Evolutionary conservation across 106 monocot genomes (phyloP).

Genomic region (Phalaenopsis equestris): DNA sequence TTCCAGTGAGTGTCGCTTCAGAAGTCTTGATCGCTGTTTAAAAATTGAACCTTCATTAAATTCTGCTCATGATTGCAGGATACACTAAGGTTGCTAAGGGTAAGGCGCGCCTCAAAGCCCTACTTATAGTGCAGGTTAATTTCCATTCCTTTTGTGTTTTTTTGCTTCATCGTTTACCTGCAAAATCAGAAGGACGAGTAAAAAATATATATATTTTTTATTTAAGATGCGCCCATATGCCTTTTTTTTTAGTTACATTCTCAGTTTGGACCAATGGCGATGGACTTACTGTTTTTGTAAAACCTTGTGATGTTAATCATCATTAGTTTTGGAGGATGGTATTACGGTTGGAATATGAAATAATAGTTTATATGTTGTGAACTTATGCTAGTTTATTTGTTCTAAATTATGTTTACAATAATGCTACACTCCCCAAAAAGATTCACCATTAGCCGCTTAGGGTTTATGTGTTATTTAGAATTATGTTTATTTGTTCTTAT

Average conservation of each 20-base stretch:
- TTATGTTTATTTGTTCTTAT: no score
- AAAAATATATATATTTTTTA: not conserved
- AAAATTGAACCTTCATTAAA: not conserved
- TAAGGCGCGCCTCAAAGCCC: slow-evolving; percentile 39
- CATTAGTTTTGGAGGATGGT: not conserved
- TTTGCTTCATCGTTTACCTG: no score
- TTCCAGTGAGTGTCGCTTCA: slow-evolving; percentile 32
- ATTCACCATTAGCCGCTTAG: not conserved
- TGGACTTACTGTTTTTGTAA: not conserved
- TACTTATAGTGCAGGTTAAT: slow-evolving; percentile 43
- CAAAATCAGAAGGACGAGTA: not conserved
- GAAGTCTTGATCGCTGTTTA: not conserved
- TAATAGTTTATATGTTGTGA: not conserved
- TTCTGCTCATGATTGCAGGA: slow-evolving; percentile 30
- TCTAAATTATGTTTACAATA: not conserved
- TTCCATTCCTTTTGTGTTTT: not conserved
- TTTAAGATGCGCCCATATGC: not conserved
- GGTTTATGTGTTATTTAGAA: no score
- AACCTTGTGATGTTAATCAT: not conserved
- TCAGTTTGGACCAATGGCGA: not conserved
- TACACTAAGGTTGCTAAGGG: slow-evolving; percentile 82
- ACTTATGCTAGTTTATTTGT: not conserved
- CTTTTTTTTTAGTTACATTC: not conserved
- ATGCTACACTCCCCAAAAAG: not conserved
- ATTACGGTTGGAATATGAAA: not conserved